A percentile compares a stretch with the other conserved stretches of the same genome.
Conservation (phyloP, 2,329 filamentous ascomycete genomes). For the Botrytis aclada region DNA sequence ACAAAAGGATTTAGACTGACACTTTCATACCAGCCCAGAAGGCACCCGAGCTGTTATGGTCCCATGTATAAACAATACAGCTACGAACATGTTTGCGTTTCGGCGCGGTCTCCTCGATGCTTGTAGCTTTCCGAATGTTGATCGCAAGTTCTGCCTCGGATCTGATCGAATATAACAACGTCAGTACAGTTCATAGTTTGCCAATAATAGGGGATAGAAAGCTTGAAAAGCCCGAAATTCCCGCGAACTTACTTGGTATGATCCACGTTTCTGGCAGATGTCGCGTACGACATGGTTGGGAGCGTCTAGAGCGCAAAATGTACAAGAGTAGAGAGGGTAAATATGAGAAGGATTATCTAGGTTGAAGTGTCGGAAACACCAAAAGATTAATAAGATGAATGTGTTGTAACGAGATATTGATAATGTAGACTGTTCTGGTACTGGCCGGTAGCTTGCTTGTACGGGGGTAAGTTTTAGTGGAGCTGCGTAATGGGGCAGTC, state of each 20-base stretch:
- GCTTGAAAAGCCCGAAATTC: slow-evolving; percentile 17
- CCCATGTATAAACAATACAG: slow-evolving; percentile 99
- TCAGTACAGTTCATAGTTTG: slow-evolving; percentile 20
- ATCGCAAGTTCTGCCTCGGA: slow-evolving; percentile 67
- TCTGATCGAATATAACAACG: slow-evolving; percentile 40
- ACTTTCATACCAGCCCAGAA: slow-evolving; percentile 99
- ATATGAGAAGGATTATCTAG: background rate
- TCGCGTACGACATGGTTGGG: slow-evolving; percentile 29
- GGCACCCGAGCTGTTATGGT: slow-evolving; percentile 90
- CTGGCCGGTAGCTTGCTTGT: slow-evolving; percentile 1
- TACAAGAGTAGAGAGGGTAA: slow-evolving; percentile 6
- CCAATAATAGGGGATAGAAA: slow-evolving; percentile 2
- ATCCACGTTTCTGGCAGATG: slow-evolving; percentile 37
- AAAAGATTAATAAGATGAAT: background rate
- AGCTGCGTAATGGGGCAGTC: slow-evolving; percentile 30
- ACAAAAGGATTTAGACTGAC: slow-evolving; percentile 50
- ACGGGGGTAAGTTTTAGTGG: slow-evolving; percentile 17
- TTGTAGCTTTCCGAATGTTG: slow-evolving; percentile 69
- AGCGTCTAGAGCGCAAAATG: slow-evolving; percentile 26
- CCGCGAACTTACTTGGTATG: slow-evolving; percentile 36
- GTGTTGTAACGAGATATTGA: slow-evolving; percentile 9
- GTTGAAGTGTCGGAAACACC: slow-evolving; percentile 1
- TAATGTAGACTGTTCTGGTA: background rate
- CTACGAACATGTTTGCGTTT: slow-evolving; percentile 93
- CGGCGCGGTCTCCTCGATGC: slow-evolving; percentile 63